A percentile compares a stretch with the other conserved stretches of the same genome.
Conservation (phyloP, 2,329 filamentous ascomycete genomes). For the Orbilia oligospora region DNA sequence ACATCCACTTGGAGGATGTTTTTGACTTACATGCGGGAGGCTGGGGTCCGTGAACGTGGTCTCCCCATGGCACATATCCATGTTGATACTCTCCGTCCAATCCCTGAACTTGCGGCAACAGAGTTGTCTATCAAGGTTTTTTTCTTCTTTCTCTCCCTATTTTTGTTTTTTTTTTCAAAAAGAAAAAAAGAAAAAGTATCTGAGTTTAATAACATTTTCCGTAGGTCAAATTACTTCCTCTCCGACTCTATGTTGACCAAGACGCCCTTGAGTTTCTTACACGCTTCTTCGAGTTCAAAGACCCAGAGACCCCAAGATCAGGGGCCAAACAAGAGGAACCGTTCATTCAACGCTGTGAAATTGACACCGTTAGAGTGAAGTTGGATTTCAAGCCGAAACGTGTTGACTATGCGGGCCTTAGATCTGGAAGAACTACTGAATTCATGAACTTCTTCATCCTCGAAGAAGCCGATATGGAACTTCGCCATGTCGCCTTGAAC, state of each 20-base stretch:
- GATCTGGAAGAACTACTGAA: slow-evolving; percentile 93
- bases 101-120: slow-evolving; percentile 85
- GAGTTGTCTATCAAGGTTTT: slow-evolving; percentile 84
- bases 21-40: slow-evolving; percentile 90
- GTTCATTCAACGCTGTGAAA: slow-evolving; percentile 90
- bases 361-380: slow-evolving; percentile 85
- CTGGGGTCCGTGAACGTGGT: slow-evolving; percentile 85
- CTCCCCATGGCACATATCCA: slow-evolving; percentile 92
- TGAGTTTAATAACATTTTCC: slow-evolving; percentile 18
- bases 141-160: not conserved
- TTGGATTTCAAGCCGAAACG: slow-evolving; percentile 98
- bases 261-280: slow-evolving; percentile 97
- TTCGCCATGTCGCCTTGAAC: slow-evolving; percentile 92
- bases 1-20: slow-evolving; percentile 99
- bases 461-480: slow-evolving; percentile 86
- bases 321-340: slow-evolving; percentile 76
- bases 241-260: slow-evolving; percentile 95
- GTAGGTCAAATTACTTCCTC: slow-evolving; percentile 79
- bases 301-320: slow-evolving; percentile 72
- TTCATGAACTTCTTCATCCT: slow-evolving; percentile 99
- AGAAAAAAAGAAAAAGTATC: no score
- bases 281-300: slow-evolving; percentile 97
- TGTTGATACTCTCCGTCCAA: slow-evolving; percentile 86
- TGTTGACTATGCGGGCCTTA: slow-evolving; percentile 93
- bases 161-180: no score